phyloP scores from a whole-genome alignment of 2,329 filamentous ascomycete species.

The Grosmannia clavigera region DNA sequence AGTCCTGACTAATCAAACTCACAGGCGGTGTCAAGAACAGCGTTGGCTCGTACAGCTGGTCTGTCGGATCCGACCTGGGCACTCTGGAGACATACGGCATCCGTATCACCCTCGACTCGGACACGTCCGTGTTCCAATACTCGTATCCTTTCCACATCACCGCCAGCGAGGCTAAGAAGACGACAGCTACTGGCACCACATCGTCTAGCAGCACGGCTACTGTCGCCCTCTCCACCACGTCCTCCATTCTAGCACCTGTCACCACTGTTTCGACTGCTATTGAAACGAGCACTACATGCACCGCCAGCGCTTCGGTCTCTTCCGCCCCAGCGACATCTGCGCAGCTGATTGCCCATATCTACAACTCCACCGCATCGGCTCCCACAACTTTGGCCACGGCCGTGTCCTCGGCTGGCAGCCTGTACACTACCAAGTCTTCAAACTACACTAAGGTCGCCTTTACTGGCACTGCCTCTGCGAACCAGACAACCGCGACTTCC shows the following conservation, averaged over 20 bases:
- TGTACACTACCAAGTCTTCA: conserved; percentile 8
- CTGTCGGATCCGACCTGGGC: conserved; percentile 32
- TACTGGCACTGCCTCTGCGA: not conserved
- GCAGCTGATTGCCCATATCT: not conserved
- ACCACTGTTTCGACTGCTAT: not conserved
- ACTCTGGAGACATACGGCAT: conserved; percentile 43
- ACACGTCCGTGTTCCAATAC: conserved; percentile 44
- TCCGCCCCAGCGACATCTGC: not conserved
- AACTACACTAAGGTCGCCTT: conserved; percentile 7
- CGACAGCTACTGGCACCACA: conserved; percentile 3
- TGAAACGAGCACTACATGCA: not conserved
- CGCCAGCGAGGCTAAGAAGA: conserved; percentile 14
- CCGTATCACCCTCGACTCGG: conserved; percentile 35
- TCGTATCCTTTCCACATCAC: conserved; percentile 47
- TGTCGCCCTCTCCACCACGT: conserved; percentile 8
- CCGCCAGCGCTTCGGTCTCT: conserved; percentile 3
- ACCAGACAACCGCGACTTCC: conserved; percentile 2
- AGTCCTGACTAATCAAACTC: not conserved
- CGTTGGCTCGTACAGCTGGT: conserved; percentile 35
- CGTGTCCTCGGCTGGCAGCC: not conserved
- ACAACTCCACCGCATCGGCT: conserved; percentile 1
- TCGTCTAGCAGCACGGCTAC: conserved; percentile 9
- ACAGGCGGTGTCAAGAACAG: conserved; percentile 35
- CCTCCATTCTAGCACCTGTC: not conserved
- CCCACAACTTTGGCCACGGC: not conserved